Base-by-base conservation (phyloP, 2,329 filamentous ascomycete species). In the Claviceps pusilla region DNA sequence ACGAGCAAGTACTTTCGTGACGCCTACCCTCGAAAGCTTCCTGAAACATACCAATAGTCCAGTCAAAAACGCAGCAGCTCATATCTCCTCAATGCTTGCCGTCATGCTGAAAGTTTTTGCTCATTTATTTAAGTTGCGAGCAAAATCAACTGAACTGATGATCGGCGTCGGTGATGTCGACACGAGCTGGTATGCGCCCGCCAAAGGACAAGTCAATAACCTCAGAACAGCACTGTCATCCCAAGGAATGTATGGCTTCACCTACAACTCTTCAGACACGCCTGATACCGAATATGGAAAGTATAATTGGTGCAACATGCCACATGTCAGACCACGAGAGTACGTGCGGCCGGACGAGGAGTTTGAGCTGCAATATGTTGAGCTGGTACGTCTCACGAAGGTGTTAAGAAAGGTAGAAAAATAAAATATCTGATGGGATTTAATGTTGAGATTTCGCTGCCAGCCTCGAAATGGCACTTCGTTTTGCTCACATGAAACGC, bases 221-320 rank as follows among this genome's bases (percentile, higher is more conserved):
- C 69, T 89, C 3, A 69, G 70, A 0, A 66, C 70, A 5, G 82
- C 78, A 0, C 64, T 89, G 51, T 72, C 76, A 55, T 74, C 76
- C 7, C 70, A 74, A 2, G 87, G 84, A 1, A 76, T 82, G 0
- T 83, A 88, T 65, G 86, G 84, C 2, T 90, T 89, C 64, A 75
- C 87, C 19, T 93, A 83, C 69, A 82, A 88, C 62, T 76, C 77
- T 39, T 87, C 84, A 1, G 59, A 69, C 1, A 77, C 78, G 0
- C 79, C 85, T 0, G 69, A 74, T 53, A 63, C 68, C 0, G 60
- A 72, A 42, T 84, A 86, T 67, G 79, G 80, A 6, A 75, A 71
- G 1, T 90, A 90, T 68, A 89, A 91, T 66, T 91, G 77, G 76
- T 93, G 87, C 68, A 90, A 93, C 63, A 93, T 93, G 86, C 87